Conservation (phyloP, 306 rosid species). For the Pyrus pyrifolia region DNA sequence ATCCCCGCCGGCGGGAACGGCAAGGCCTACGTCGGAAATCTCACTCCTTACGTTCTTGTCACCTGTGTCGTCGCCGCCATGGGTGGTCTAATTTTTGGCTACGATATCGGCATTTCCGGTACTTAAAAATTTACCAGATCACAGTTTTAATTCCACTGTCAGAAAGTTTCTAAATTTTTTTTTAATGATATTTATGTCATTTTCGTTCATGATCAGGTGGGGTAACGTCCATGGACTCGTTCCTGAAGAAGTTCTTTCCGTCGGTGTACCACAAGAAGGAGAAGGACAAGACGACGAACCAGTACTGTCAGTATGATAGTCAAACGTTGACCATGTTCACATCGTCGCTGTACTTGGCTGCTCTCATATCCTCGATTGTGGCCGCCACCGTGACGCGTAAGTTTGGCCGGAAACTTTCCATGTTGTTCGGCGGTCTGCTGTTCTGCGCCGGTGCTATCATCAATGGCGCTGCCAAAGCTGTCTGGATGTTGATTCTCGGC, state of each 20-base stretch:
- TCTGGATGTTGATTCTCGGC: slow-evolving; percentile 79
- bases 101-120: slow-evolving; percentile 97
- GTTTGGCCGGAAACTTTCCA: slow-evolving; percentile 69
- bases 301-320: slow-evolving; percentile 85
- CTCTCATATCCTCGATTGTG: slow-evolving; percentile 68
- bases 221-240: slow-evolving; percentile 87
- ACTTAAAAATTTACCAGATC: not conserved
- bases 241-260: slow-evolving; percentile 63
- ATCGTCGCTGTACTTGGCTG: slow-evolving; percentile 82
- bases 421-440: slow-evolving; percentile 75
- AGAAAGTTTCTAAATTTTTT: not conserved
- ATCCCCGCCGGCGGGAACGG: slow-evolving; percentile 18
- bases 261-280: slow-evolving; percentile 51
- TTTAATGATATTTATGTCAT: not conserved
- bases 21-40: slow-evolving; percentile 63
- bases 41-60: slow-evolving; percentile 56
- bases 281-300: slow-evolving; percentile 16
- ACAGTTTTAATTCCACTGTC: not conserved
- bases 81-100: slow-evolving; percentile 97
- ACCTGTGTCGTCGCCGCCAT: slow-evolving; percentile 88
- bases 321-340: slow-evolving; percentile 72
- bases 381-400: slow-evolving; percentile 65
- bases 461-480: slow-evolving; percentile 50
- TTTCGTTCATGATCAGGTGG: slow-evolving; percentile 45
- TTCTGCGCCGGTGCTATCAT: slow-evolving; percentile 68